Conservation (phyloP, 176 grass and related monocot species). For the Avena atlantica region DNA sequence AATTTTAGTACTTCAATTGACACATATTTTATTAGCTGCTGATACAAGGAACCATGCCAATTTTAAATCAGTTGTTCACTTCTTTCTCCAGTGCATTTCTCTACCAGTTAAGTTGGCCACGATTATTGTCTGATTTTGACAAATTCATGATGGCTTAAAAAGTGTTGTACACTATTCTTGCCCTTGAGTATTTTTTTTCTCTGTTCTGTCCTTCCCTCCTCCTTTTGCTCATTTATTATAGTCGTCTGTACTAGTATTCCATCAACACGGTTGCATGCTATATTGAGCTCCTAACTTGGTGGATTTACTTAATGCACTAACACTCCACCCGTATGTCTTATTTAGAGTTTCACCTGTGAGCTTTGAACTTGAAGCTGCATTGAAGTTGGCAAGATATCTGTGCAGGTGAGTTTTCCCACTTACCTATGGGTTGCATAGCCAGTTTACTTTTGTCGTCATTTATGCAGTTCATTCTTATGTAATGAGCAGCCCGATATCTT, state of each 20-base stretch:
- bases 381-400: slow-evolving; percentile 96
- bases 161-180: neutral
- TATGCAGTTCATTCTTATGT: slow-evolving; percentile 20
- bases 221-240: neutral
- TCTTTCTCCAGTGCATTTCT: neutral
- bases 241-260: slow-evolving; percentile 19
- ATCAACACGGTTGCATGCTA: slow-evolving; percentile 30
- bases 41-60: slow-evolving; percentile 5
- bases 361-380: slow-evolving; percentile 97
- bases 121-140: slow-evolving; percentile 24
- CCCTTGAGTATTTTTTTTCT: neutral
- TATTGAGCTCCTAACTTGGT: slow-evolving; percentile 28
- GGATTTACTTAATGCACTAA: slow-evolving; percentile 30
- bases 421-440: slow-evolving; percentile 22
- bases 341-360: slow-evolving; percentile 98
- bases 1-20: slow-evolving; percentile 16
- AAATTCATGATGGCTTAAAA: slow-evolving; percentile 19
- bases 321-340: slow-evolving; percentile 21
- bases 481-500: slow-evolving; percentile 6
- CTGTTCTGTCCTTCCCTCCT: neutral
- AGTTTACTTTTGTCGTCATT: neutral
- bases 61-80: slow-evolving; percentile 12
- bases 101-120: neutral
- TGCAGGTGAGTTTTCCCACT: slow-evolving; percentile 66
- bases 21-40: slow-evolving; percentile 2